Evolutionary conservation across 2,329 filamentous ascomycete species (phyloP).

Genomic region (Verticillium longisporum): DNA sequence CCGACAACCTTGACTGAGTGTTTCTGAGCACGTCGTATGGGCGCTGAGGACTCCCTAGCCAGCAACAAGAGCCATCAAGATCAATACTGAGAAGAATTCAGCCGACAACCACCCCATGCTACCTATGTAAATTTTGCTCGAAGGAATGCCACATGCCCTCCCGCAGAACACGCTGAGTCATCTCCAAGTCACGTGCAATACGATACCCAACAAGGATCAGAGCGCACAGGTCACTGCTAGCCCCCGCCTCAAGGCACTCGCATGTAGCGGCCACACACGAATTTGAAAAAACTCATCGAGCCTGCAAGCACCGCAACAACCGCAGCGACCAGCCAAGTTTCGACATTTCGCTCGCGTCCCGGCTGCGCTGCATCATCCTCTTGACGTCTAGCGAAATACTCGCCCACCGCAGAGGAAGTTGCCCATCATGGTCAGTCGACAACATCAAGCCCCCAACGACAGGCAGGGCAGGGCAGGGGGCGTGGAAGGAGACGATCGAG

Average conservation of each 20-base stretch:
- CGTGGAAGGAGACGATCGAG: background rate
- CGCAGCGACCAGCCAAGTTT: slow-evolving; percentile 30
- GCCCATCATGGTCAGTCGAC: slow-evolving; percentile 27
- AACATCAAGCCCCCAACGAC: background rate
- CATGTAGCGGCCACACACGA: slow-evolving; percentile 36
- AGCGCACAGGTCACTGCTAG: slow-evolving; percentile 17
- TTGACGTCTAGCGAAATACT: slow-evolving; percentile 23
- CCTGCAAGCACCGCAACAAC: slow-evolving; percentile 20
- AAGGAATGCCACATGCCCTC: background rate
- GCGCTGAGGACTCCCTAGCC: background rate
- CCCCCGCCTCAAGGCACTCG: slow-evolving; percentile 29
- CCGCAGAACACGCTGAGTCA: slow-evolving; percentile 18
- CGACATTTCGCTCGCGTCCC: slow-evolving; percentile 24
- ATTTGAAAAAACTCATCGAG: slow-evolving; percentile 35
- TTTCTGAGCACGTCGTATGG: background rate
- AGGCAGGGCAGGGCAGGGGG: background rate
- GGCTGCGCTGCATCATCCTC: slow-evolving; percentile 30
- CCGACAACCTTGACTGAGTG: background rate
- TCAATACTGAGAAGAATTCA: too few relatives aligned
- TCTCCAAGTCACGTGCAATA: slow-evolving; percentile 23
- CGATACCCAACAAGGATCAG: background rate
- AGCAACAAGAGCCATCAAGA: too few relatives aligned
- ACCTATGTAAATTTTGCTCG: too few relatives aligned
- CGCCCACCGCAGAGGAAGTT: slow-evolving; percentile 38
- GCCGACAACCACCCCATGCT: too few relatives aligned